Evolutionary conservation across 495 filamentous ascomycete genomes (phyloP).

Genomic region (Terfezia claveryi): DNA sequence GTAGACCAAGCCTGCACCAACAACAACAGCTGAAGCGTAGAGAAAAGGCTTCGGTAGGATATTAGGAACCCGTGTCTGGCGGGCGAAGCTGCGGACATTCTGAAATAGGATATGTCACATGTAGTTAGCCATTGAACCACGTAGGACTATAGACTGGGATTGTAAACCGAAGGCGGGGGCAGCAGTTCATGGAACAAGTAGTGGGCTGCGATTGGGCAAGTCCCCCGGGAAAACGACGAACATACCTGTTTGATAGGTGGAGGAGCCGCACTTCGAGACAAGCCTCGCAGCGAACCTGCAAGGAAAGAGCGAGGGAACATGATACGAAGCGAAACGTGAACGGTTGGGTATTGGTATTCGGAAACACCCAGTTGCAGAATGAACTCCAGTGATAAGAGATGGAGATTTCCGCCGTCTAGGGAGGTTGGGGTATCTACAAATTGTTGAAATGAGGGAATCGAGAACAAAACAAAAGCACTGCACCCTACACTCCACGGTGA

Average conservation of each 20-base stretch:
- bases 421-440: background rate
- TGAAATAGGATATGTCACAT: background rate
- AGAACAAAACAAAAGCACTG: too few relatives aligned
- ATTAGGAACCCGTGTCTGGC: background rate
- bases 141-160: background rate
- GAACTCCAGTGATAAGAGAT: too few relatives aligned
- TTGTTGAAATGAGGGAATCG: too few relatives aligned
- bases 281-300: background rate
- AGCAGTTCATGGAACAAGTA: background rate
- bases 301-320: background rate
- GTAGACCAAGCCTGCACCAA: background rate
- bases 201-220: background rate
- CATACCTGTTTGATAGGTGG: background rate
- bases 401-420: background rate
- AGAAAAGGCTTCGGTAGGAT: background rate
- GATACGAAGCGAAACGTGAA: background rate
- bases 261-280: background rate
- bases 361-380: too few relatives aligned
- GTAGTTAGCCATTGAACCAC: background rate
- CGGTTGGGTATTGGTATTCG: too few relatives aligned
- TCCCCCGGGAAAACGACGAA: background rate
- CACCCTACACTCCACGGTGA: too few relatives aligned
- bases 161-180: too few relatives aligned
- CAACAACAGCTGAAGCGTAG: background rate
- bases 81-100: conserved; percentile 6